phyloP scores from a whole-genome alignment of 495 filamentous ascomycete species.

The Penicillium longicatenatum region DNA sequence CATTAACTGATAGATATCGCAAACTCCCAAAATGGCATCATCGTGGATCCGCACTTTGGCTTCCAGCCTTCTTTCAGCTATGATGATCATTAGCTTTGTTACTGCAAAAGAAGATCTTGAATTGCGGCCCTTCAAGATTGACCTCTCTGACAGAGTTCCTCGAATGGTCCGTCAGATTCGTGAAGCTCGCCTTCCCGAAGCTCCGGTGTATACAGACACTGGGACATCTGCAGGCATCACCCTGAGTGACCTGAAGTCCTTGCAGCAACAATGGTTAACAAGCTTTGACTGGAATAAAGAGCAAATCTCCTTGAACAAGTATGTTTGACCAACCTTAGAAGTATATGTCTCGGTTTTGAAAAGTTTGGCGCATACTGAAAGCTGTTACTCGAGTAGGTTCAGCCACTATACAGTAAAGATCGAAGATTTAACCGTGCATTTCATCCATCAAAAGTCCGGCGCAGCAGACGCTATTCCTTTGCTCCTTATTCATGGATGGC shows the following conservation, averaged over 20 bases:
- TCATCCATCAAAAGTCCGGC: conserved; percentile 3
- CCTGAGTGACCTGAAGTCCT: conserved; percentile 5
- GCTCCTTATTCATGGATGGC: conserved; percentile 42
- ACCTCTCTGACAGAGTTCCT: conserved; percentile 1
- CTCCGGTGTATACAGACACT: neutral
- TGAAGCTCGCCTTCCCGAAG: neutral
- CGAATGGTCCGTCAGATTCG: conserved; percentile 12
- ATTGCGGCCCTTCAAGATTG: neutral
- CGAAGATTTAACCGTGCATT: neutral
- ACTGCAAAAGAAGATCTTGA: neutral
- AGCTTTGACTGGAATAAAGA: conserved; percentile 14
- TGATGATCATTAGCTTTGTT: neutral
- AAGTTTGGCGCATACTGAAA: neutral
- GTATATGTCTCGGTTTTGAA: neutral
- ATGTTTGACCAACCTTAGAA: neutral
- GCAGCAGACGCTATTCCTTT: conserved; percentile 29
- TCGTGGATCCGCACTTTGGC: too few species aligned
- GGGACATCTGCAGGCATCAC: neutral
- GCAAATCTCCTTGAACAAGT: conserved; percentile 7
- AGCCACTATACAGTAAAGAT: neutral
- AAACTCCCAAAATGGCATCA: too few species aligned
- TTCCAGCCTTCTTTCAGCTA: too few species aligned
- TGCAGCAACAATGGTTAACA: conserved; percentile 12
- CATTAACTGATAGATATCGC: too few species aligned
- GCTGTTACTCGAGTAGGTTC: neutral